These are phyloP conservation scores for Dysphania ambrosioides DNA, from an alignment of 148 eudicot genomes.

Conservation along the genomic window DNA sequence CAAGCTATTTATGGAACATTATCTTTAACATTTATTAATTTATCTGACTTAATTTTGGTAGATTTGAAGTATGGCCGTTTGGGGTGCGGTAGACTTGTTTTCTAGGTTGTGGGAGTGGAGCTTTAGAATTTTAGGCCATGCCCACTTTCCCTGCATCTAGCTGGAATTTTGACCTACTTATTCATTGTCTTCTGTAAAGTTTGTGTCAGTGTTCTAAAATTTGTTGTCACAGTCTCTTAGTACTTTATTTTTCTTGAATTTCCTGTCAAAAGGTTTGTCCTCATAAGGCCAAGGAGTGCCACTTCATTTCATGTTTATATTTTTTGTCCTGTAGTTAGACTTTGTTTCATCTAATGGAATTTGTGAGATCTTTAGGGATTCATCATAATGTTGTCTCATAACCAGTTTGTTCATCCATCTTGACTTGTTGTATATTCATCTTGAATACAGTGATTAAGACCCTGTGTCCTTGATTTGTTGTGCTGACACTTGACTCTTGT, in stretches of 20 bases:
- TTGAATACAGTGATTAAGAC: too few relatives aligned
- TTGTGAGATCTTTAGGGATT: not conserved
- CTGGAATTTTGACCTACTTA: not conserved
- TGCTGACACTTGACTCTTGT: not conserved
- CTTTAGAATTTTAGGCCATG: not conserved
- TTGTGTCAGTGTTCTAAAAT: conserved; percentile 1
- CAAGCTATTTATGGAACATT: not conserved
- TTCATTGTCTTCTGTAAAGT: conserved; percentile 16
- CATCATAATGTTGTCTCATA: not conserved
- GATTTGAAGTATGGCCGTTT: not conserved
- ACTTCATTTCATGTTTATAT: not conserved
- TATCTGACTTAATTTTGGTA: too few relatives aligned
- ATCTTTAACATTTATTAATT: not conserved
- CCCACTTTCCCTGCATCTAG: not conserved
- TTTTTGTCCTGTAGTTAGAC: not conserved
- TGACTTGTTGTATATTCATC: conserved; percentile 13
- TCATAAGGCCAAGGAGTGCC: conserved; percentile 7
- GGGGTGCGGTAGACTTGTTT: conserved; percentile 3
- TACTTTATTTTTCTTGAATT: not conserved
- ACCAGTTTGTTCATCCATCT: not conserved
- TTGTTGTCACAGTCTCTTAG: conserved; percentile 13
- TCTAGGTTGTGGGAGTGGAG: not conserved
- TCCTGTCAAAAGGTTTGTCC: not conserved
- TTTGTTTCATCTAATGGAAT: not conserved
- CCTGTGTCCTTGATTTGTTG: conserved; percentile 4